phyloP scores from a whole-genome alignment of 192 early-diverging fungal genomes.

The Backusella sp. region DNA sequence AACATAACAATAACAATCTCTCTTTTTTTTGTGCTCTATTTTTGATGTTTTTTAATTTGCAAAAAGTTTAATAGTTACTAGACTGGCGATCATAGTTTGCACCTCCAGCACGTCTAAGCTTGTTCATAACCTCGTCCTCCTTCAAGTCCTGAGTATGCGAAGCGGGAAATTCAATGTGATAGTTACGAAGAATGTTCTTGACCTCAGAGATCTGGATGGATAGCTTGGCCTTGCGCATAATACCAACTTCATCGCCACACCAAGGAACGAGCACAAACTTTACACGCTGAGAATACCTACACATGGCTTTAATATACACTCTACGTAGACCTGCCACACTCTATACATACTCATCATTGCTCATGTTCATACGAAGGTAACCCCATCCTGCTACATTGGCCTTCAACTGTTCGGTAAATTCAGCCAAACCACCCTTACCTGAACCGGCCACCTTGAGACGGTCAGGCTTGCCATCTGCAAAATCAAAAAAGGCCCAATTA shows the following conservation, averaged over 20 bases:
- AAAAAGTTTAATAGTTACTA: constrained; percentile 37
- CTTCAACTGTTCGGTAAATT: constrained; percentile 59
- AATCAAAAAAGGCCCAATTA: constrained; percentile 48
- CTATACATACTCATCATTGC: constrained; percentile 48
- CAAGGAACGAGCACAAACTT: constrained; percentile 67
- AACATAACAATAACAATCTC: no score
- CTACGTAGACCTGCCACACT: constrained; percentile 30
- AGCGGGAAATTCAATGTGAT: constrained; percentile 74
- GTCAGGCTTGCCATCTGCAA: constrained; percentile 40
- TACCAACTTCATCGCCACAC: constrained; percentile 67
- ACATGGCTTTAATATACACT: not conserved
- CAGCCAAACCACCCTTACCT: constrained; percentile 58
- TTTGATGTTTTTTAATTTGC: not conserved
- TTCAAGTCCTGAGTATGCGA: constrained; percentile 56
- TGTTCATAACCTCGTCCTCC: constrained; percentile 55
- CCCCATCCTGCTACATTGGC: constrained; percentile 75
- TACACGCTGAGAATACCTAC: constrained; percentile 53
- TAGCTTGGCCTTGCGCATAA: constrained; percentile 81
- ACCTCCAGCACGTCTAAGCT: constrained; percentile 68
- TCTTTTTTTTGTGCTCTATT: constrained; percentile 1
- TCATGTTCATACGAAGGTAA: constrained; percentile 61
- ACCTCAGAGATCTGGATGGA: constrained; percentile 78
- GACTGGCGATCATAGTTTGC: constrained; percentile 49
- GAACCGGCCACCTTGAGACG: constrained; percentile 35
- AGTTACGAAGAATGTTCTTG: constrained; percentile 65